Evolutionary conservation across 2,329 filamentous ascomycete genomes (phyloP).

Genomic region (Ascochyta fabae): DNA sequence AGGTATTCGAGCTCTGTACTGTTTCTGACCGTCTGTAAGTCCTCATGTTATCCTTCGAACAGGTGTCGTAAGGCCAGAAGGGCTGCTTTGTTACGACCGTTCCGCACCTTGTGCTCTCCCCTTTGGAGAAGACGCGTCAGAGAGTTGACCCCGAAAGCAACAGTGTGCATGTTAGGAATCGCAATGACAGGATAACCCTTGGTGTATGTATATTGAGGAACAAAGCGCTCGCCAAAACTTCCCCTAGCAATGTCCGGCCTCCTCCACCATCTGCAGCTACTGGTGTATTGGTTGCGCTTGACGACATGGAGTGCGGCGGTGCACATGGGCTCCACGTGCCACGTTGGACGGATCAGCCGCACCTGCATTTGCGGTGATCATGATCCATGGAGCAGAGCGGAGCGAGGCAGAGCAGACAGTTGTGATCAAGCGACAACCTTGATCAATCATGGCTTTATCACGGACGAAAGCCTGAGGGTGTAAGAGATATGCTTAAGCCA

Average conservation of each 20-base stretch:
- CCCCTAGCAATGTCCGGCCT: background rate
- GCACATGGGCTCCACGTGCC: constrained; percentile 8
- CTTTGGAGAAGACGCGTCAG: too few species aligned
- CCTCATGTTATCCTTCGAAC: too few species aligned
- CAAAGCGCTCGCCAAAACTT: background rate
- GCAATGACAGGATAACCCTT: constrained; percentile 1
- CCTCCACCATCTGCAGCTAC: background rate
- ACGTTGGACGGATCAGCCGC: constrained; percentile 18
- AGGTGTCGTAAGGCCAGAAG: too few species aligned
- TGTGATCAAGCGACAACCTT: background rate
- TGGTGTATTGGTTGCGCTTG: background rate
- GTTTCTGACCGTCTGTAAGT: too few species aligned
- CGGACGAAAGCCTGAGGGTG: too few species aligned
- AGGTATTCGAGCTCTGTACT: too few species aligned
- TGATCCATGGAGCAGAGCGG: background rate
- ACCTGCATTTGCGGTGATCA: constrained; percentile 11
- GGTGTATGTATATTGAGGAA: background rate
- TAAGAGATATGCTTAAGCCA: too few species aligned
- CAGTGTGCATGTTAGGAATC: too few species aligned
- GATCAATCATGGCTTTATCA: too few species aligned
- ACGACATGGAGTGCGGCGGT: constrained; percentile 5
- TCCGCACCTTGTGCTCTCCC: too few species aligned
- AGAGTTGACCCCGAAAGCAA: too few species aligned
- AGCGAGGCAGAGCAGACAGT: background rate
- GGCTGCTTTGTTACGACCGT: too few species aligned